Percentiles rank a stretch among this genome's conserved stretches.
phyloP scores from a whole-genome alignment of 345 rosid genomes.

The Populus euphratica region DNA sequence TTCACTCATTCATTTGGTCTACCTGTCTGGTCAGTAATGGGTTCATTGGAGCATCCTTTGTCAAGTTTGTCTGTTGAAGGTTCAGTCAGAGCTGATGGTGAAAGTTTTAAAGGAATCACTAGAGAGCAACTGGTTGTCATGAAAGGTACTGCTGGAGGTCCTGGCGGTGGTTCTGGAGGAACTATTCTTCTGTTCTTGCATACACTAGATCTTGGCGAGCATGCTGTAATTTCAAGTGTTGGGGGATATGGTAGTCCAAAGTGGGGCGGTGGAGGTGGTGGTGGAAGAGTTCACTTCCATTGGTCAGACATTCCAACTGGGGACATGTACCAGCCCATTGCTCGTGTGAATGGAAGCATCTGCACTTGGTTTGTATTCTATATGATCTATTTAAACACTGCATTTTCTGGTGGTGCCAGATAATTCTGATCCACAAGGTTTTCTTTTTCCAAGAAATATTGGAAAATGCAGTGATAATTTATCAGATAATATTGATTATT shows the following conservation, averaged over 20 bases:
- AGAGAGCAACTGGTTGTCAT: conserved; percentile 17
- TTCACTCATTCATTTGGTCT: conserved; percentile 17
- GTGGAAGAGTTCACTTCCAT: conserved; percentile 99
- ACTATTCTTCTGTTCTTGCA: conserved; percentile 74
- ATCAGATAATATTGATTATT: background rate
- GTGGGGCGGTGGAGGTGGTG: conserved; percentile 95
- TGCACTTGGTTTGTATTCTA: conserved; percentile 52
- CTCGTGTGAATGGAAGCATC: conserved; percentile 72
- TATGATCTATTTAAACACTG: background rate
- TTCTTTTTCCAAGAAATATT: background rate
- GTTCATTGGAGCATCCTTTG: conserved; percentile 89
- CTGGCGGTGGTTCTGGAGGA: conserved; percentile 99
- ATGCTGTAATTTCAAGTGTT: conserved; percentile 74
- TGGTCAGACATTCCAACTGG: conserved; percentile 98
- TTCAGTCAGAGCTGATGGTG: conserved; percentile 81
- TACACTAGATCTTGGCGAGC: conserved; percentile 50
- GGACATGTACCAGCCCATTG: conserved; percentile 97
- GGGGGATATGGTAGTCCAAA: conserved; percentile 85
- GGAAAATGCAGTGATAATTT: background rate
- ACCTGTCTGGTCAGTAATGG: conserved; percentile 65
- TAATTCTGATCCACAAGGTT: background rate
- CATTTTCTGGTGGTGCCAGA: background rate
- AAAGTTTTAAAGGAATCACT: conserved; percentile 41
- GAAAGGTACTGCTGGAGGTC: conserved; percentile 39
- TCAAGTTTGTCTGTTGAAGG: conserved; percentile 78